Conservation (phyloP, 2,329 filamentous ascomycete species). For the Alternaria gaisen region DNA sequence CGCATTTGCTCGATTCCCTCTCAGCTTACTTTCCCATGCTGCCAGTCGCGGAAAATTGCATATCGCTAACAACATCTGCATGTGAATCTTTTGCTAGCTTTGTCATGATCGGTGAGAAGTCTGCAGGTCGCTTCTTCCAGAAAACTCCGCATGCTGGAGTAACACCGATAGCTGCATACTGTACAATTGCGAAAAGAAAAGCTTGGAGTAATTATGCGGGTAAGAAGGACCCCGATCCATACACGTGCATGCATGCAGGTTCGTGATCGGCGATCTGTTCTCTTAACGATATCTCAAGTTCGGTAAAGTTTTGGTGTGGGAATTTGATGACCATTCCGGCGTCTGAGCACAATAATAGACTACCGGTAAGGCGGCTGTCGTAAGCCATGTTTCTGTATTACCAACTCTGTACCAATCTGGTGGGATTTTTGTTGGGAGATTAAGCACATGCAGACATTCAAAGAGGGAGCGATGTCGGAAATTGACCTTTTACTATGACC, state of each 20-base stretch:
- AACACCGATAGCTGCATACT: neutral
- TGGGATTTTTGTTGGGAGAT: slow-evolving; percentile 2
- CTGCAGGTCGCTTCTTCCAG: slow-evolving; percentile 1
- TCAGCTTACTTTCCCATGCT: neutral
- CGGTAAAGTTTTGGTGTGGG: neutral
- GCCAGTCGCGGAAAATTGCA: neutral
- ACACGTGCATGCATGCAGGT: slow-evolving; percentile 5
- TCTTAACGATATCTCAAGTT: neutral
- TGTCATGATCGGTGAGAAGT: neutral
- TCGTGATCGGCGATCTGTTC: slow-evolving; percentile 1
- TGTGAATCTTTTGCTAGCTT: neutral
- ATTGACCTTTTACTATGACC: neutral
- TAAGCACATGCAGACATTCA: neutral
- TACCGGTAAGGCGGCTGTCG: neutral
- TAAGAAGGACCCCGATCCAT: neutral
- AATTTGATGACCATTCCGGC: neutral
- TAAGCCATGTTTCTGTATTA: neutral
- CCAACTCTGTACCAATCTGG: neutral
- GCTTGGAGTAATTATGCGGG: neutral
- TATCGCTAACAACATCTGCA: neutral
- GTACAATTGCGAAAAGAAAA: neutral
- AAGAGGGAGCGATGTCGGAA: neutral
- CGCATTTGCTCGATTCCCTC: neutral
- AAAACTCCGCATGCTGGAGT: neutral
- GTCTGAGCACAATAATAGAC: neutral